A percentile compares a stretch with the other conserved stretches of the same genome.
phyloP scores from a whole-genome alignment of 192 early-diverging fungal genomes.

The Umbelopsis isabellina region DNA sequence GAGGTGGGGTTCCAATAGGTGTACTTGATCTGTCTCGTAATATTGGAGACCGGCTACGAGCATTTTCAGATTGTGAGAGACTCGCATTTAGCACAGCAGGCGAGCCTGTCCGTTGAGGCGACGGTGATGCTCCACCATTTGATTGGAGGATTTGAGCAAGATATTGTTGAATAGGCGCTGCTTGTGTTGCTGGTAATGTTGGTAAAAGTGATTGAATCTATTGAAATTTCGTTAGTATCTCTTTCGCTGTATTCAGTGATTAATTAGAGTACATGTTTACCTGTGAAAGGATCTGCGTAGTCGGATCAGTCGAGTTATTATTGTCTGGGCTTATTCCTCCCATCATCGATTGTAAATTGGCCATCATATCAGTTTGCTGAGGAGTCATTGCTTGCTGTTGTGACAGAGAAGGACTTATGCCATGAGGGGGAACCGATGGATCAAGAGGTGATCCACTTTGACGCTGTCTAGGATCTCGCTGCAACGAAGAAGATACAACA shows the following conservation, averaged over 20 bases:
- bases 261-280: conserved; percentile 14
- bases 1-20: conserved; percentile 5
- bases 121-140: background rate
- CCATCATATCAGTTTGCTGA: background rate
- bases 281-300: conserved; percentile 32
- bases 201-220: conserved; percentile 41
- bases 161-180: conserved; percentile 35
- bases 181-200: conserved; percentile 33
- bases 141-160: conserved; percentile 28
- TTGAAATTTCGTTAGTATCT: background rate
- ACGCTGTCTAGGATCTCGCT: conserved; percentile 12
- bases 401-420: background rate
- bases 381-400: background rate
- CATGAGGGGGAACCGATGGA: background rate
- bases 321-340: background rate
- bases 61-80: background rate
- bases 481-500: background rate
- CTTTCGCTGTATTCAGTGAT: background rate
- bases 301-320: background rate
- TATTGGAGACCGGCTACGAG: background rate
- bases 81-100: background rate
- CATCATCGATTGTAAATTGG: conserved; percentile 22
- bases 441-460: background rate
- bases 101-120: background rate
- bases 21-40: background rate